These are phyloP conservation scores for Starmerella vitae DNA, from an alignment of 805 yeast species.

Conservation along the genomic window DNA sequence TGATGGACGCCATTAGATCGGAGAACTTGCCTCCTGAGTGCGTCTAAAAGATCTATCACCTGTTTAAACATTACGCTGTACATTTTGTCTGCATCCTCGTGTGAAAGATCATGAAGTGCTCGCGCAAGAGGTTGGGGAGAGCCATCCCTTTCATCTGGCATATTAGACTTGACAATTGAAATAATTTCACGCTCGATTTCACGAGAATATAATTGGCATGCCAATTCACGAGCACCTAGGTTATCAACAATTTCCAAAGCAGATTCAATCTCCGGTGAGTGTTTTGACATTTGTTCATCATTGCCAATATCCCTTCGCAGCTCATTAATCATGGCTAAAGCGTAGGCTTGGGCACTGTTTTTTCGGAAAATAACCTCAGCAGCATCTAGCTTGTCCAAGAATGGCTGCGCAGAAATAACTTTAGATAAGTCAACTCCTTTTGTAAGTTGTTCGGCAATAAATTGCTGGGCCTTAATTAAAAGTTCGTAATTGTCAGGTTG, in stretches of 20 bases:
- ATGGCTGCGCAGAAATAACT: conserved; percentile 38
- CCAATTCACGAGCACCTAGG: conserved; percentile 37
- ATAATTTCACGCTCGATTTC: conserved; percentile 58
- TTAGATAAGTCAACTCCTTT: conserved; percentile 9
- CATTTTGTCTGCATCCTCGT: conserved; percentile 65
- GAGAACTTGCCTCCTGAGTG: conserved; percentile 38
- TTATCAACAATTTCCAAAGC: background rate
- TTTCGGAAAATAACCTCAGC: conserved; percentile 8
- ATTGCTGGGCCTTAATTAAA: background rate
- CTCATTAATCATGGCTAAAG: conserved; percentile 2
- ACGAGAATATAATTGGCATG: conserved; percentile 55
- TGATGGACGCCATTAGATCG: conserved; percentile 36
- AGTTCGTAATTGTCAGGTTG: background rate
- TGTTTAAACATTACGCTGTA: conserved; percentile 26
- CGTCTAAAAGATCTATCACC: conserved; percentile 1
- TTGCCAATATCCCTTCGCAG: conserved; percentile 5
- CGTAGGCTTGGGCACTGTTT: background rate
- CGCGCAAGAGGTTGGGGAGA: conserved; percentile 25
- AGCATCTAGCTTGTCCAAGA: conserved; percentile 37
- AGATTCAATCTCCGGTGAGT: background rate
- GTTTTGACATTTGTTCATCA: background rate
- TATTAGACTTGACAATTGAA: conserved; percentile 46
- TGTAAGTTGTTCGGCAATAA: background rate
- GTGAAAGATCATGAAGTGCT: conserved; percentile 49
- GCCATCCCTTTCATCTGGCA: conserved; percentile 30